These are phyloP conservation scores for Haberlea rhodopensis DNA, from an alignment of 257 asterid genomes.

Conservation along the genomic window DNA sequence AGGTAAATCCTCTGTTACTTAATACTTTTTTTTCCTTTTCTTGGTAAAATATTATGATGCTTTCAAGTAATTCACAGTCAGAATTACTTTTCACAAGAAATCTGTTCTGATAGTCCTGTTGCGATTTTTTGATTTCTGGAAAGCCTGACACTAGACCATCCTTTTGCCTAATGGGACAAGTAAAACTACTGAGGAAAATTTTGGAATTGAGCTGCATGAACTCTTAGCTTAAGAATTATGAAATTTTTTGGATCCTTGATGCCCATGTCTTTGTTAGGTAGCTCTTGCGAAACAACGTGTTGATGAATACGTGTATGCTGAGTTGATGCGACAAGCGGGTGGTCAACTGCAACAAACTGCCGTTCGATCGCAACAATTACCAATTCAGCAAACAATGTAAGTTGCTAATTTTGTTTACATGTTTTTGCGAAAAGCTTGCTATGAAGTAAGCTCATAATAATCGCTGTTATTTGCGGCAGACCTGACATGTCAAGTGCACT, in stretches of 20 bases:
- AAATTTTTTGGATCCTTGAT: background rate
- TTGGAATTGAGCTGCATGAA: background rate
- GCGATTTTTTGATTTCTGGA: background rate
- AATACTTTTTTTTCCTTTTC: background rate
- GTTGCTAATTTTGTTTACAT: slow-evolving; percentile 5
- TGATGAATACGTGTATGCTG: slow-evolving; percentile 85
- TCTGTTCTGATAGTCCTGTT: too few relatives aligned
- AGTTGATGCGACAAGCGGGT: slow-evolving; percentile 72
- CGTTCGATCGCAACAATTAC: slow-evolving; percentile 30
- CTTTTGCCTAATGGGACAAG: background rate
- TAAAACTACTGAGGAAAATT: too few relatives aligned
- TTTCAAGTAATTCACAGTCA: background rate
- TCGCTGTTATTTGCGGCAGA: slow-evolving; percentile 39
- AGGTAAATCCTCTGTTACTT: slow-evolving; percentile 43
- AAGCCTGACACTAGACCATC: background rate
- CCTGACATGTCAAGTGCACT: slow-evolving; percentile 45
- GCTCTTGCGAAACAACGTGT: slow-evolving; percentile 85
- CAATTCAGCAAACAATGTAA: slow-evolving; percentile 43
- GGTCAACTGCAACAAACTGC: slow-evolving; percentile 38
- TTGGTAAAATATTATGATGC: background rate
- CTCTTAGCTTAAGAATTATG: background rate
- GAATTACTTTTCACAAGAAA: background rate
- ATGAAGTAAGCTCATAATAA: slow-evolving; percentile 8
- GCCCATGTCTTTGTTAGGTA: slow-evolving; percentile 38
- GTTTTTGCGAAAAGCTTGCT: background rate